Conservation (phyloP, 225 moss, liverwort and hornwort species). For the Sphagnum tenellum region DNA sequence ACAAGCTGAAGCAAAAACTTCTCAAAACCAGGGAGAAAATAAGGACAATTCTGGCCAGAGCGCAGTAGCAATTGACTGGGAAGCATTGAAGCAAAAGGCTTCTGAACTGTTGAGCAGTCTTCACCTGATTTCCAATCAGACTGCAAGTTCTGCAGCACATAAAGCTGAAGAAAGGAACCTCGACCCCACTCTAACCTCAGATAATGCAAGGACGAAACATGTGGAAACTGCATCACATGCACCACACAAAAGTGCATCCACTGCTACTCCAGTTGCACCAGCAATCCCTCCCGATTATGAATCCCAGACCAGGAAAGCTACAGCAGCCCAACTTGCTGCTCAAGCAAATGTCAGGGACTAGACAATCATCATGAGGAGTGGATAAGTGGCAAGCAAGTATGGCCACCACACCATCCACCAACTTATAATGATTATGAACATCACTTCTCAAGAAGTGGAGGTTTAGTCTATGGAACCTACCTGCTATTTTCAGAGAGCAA, state of each 20-base stretch:
- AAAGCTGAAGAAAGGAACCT: slow-evolving; percentile 6
- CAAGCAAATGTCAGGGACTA: slow-evolving; percentile 8
- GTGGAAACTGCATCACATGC: slow-evolving; percentile 28
- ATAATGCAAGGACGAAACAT: slow-evolving; percentile 21
- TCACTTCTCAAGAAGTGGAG: too few species aligned
- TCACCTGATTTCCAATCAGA: slow-evolving; percentile 7
- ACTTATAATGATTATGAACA: too few species aligned
- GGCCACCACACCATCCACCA: too few species aligned
- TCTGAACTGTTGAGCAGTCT: slow-evolving; percentile 22
- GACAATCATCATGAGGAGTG: too few species aligned
- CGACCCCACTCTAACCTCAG: background rate
- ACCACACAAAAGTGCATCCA: slow-evolving; percentile 16
- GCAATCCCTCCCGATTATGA: slow-evolving; percentile 21
- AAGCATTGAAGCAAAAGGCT: slow-evolving; percentile 26
- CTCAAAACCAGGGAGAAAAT: background rate
- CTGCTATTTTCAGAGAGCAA: too few species aligned
- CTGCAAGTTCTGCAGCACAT: slow-evolving; percentile 14
- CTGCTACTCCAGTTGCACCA: slow-evolving; percentile 2
- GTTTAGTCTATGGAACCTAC: too few species aligned
- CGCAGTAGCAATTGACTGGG: slow-evolving; percentile 13
- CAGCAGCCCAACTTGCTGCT: slow-evolving; percentile 42
- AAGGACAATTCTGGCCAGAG: background rate
- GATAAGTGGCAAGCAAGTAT: too few species aligned
- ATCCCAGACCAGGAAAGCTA: slow-evolving; percentile 25
- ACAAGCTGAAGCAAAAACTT: slow-evolving; percentile 7